Evolutionary conservation across 2,329 filamentous ascomycete species (phyloP), one percentile per base, ranked within the genome.

Genomic region (Incumbomyces delicatus): DNA sequence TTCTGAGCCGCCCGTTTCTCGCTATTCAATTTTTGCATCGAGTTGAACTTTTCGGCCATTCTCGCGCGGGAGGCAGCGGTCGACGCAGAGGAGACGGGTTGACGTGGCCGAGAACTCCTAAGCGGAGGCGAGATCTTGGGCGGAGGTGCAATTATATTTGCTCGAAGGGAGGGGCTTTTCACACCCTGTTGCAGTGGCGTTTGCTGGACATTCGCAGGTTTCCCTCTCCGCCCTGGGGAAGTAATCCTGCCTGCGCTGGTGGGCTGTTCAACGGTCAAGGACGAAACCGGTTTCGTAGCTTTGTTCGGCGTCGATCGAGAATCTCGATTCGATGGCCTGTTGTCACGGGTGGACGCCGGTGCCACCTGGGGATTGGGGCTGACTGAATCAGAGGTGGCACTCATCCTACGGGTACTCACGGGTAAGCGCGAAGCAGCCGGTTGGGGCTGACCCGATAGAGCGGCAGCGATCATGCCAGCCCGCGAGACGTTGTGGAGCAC

Each of bases 31-130:
- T 65, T 59, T 65, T 69, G 41, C 69, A 61, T 50, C 58, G 63
- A 29, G 64, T 67, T 52, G 45, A 78, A 70, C 40, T 74, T 72
- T 49, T 84, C 82, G 3, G 75, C 70, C 41, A 78, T 75, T 60
- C 75, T 83, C 57, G 81, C 76, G 48, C 82, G 77, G 31, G 83
- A 84, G 46, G 81, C 78, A 29, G 81, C 72, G n/a, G 83, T 84
- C 2, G 77, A 77, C n/a, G 83, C 83, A 46, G 78, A 72, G 8
- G 85, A 87, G 17, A 94, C 81, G 7, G 85, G 82, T 59, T 87
- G 82, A 43, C 87, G 75, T n/a, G 86, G 85, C 35, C 86, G 75
- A 35, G 87, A 92, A 59, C 85, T 92, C 59, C 87, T 78, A 41
- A 94, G 68, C 8, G 83, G 79, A 2, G 87, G 87, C 1, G 88